These are phyloP conservation scores for Cantharellus anzutake DNA, from an alignment of 768 basidiomycete species.

Conservation along the genomic window DNA sequence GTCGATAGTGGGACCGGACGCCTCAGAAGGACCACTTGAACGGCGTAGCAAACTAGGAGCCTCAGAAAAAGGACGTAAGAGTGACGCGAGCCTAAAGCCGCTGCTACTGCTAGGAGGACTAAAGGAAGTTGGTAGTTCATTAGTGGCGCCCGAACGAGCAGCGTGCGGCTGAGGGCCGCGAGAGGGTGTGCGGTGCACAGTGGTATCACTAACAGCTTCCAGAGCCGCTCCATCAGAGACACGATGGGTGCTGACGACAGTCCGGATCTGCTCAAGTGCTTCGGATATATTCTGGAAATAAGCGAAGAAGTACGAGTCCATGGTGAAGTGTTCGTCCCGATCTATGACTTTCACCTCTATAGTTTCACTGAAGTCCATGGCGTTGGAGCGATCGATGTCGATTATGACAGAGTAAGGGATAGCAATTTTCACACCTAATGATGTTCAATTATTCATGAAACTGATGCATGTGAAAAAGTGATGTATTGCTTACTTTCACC, in stretches of 20 bases:
- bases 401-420: slow-evolving; percentile 82
- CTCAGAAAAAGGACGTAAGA: neutral
- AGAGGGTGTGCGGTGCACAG: neutral
- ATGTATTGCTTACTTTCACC: slow-evolving; percentile 84
- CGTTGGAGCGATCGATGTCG: slow-evolving; percentile 72
- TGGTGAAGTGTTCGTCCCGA: slow-evolving; percentile 34
- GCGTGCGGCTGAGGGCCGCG: neutral
- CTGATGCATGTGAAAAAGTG: neutral
- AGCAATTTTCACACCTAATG: slow-evolving; percentile 39
- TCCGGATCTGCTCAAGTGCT: slow-evolving; percentile 67
- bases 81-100: slow-evolving; percentile 4
- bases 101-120: neutral
- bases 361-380: slow-evolving; percentile 91
- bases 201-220: neutral
- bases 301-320: slow-evolving; percentile 87
- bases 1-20: neutral
- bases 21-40: neutral
- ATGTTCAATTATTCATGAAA: neutral
- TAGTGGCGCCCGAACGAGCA: neutral
- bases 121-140: neutral
- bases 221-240: neutral
- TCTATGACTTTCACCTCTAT: slow-evolving; percentile 80
- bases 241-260: slow-evolving; percentile 32
- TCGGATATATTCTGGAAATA: slow-evolving; percentile 71
- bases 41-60: neutral